Evolutionary conservation across 495 filamentous ascomycete genomes (phyloP).

Genomic region (Neurospora discreta): DNA sequence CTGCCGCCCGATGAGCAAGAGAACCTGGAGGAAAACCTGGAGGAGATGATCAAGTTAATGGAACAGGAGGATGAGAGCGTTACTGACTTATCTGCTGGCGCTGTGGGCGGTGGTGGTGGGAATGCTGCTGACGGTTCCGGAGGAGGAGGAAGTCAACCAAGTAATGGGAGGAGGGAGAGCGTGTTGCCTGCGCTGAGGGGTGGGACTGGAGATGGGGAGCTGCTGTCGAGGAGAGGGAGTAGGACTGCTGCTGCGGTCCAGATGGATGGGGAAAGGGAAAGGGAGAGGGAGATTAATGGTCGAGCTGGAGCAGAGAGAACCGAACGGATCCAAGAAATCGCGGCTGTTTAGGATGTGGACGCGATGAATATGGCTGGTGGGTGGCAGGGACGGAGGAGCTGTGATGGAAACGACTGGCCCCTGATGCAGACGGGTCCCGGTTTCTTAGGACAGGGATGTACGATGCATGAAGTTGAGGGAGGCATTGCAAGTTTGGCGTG

Average conservation of each 20-base stretch:
- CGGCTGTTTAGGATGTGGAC: neutral
- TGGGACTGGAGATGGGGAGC: neutral
- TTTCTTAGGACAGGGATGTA: neutral
- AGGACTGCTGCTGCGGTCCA: neutral
- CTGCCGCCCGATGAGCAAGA: conserved; percentile 35
- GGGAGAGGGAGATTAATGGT: neutral
- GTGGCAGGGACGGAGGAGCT: neutral
- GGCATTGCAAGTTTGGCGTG: neutral
- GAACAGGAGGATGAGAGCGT: conserved; percentile 28
- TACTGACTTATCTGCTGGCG: neutral
- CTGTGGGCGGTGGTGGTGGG: neutral
- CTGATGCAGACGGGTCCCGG: neutral
- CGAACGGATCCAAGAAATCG: neutral
- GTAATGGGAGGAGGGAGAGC: neutral
- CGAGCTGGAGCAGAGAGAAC: neutral
- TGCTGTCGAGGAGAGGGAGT: neutral
- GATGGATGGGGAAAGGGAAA: neutral
- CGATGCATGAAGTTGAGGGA: neutral
- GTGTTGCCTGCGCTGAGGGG: neutral
- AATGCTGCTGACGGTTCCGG: neutral
- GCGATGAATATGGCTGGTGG: neutral
- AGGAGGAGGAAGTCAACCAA: neutral
- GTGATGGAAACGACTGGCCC: no score
- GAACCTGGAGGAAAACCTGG: conserved; percentile 34
- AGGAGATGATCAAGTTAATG: conserved; percentile 41